phyloP scores from a whole-genome alignment of 2,329 filamentous ascomycete genomes.

The Aureobasidium sp. region DNA sequence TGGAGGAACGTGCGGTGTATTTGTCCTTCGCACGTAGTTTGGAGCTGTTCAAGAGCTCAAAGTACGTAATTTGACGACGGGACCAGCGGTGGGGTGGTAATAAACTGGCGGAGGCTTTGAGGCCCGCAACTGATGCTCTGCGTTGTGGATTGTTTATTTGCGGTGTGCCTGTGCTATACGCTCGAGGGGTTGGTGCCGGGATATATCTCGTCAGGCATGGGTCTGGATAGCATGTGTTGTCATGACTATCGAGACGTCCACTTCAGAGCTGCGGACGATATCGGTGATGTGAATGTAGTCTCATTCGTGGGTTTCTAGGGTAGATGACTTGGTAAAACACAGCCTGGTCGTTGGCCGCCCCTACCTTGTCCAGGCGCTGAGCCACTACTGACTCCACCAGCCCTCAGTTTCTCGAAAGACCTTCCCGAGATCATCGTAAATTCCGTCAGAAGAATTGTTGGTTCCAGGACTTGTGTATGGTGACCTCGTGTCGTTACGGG shows the following conservation, averaged over 20 bases:
- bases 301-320: background rate
- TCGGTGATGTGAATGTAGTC: background rate
- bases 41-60: background rate
- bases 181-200: background rate
- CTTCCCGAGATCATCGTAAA: background rate
- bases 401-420: background rate
- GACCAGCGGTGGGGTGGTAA: background rate
- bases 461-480: background rate
- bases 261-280: background rate
- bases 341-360: background rate
- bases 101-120: background rate
- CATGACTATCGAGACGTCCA: background rate
- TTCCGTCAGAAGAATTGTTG: background rate
- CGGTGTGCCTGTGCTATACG: background rate
- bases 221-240: background rate
- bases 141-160: background rate
- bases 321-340: background rate
- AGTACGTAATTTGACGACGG: background rate
- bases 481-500: background rate
- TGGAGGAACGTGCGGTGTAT: background rate
- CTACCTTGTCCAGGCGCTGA: background rate
- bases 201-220: background rate
- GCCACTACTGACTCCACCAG: background rate
- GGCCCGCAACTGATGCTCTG: background rate
- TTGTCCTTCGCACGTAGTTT: background rate